Evolutionary conservation across 371 early-diverging fungal species (phyloP).

Genomic region (Actinomucor elegans): DNA sequence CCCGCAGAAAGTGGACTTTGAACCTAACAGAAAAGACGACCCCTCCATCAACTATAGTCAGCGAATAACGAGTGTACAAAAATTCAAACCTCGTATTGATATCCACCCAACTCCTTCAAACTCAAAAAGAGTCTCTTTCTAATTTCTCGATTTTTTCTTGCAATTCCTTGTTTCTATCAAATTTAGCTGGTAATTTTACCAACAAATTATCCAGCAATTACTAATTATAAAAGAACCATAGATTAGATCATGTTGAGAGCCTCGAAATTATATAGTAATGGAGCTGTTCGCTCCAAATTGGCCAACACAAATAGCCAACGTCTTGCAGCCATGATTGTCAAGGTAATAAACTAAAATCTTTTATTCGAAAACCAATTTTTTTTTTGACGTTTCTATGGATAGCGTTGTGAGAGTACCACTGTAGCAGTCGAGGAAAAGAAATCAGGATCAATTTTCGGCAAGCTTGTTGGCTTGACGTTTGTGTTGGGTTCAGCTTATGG

Average conservation of each 20-base stretch:
- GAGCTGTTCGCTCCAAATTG: slow-evolving; percentile 20
- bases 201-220: too few species aligned
- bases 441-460: slow-evolving; percentile 28
- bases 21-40: too few species aligned
- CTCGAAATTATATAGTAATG: slow-evolving; percentile 21
- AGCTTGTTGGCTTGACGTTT: slow-evolving; percentile 30
- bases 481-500: slow-evolving; percentile 33
- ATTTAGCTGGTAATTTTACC: too few species aligned
- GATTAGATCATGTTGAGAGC: slow-evolving; percentile 28
- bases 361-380: background rate
- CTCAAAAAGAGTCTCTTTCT: too few species aligned
- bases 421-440: background rate
- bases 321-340: background rate
- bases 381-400: background rate
- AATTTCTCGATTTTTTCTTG: too few species aligned
- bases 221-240: too few species aligned
- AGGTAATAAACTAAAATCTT: background rate
- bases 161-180: too few species aligned
- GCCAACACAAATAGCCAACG: background rate
- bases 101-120: too few species aligned
- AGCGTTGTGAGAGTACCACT: slow-evolving; percentile 22
- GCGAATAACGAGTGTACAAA: too few species aligned
- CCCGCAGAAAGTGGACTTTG: too few species aligned
- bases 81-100: too few species aligned
- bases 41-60: too few species aligned